Percentiles rank a stretch among this genome's conserved stretches.
These are phyloP conservation scores for Tuber aestivum DNA, from an alignment of 495 filamentous ascomycete genomes.

Conservation along the genomic window DNA sequence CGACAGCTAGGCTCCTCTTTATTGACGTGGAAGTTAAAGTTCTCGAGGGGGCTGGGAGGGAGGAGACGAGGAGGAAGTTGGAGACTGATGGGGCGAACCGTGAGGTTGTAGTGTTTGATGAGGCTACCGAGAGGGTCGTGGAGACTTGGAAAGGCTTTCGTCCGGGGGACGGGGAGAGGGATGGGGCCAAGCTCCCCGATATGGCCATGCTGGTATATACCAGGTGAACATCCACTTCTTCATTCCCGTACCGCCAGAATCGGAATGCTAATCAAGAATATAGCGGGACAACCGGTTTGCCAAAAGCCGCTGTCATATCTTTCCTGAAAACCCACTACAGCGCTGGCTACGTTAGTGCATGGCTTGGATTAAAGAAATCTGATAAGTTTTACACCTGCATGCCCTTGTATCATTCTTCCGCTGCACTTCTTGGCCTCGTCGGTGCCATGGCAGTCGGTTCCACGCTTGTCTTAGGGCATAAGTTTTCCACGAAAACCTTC, in stretches of 20 bases:
- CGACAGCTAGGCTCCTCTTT: conserved; percentile 63
- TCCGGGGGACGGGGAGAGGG: conserved; percentile 57
- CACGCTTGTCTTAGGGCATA: conserved; percentile 67
- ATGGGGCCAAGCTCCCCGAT: conserved; percentile 50
- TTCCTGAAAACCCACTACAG: conserved; percentile 63
- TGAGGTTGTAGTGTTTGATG: conserved; percentile 50
- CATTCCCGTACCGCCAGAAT: background rate
- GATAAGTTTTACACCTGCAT: conserved; percentile 88
- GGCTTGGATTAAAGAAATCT: conserved; percentile 52
- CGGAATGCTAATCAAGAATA: background rate
- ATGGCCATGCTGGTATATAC: conserved; percentile 79
- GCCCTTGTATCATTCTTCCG: conserved; percentile 91
- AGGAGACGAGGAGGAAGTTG: conserved; percentile 52
- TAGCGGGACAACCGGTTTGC: conserved; percentile 81
- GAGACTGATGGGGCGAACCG: conserved; percentile 55
- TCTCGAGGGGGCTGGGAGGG: conserved; percentile 46
- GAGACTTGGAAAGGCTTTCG: conserved; percentile 55
- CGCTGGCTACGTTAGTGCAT: conserved; percentile 52
- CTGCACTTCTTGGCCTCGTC: conserved; percentile 62
- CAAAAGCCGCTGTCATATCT: conserved; percentile 79
- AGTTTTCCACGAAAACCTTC: conserved; percentile 77
- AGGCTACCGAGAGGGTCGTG: conserved; percentile 57
- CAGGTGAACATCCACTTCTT: conserved; percentile 34
- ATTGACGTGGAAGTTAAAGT: conserved; percentile 65
- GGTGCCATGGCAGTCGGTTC: conserved; percentile 55